These are phyloP conservation scores for Turnera subulata DNA, from an alignment of 345 rosid species.

Conservation along the genomic window DNA sequence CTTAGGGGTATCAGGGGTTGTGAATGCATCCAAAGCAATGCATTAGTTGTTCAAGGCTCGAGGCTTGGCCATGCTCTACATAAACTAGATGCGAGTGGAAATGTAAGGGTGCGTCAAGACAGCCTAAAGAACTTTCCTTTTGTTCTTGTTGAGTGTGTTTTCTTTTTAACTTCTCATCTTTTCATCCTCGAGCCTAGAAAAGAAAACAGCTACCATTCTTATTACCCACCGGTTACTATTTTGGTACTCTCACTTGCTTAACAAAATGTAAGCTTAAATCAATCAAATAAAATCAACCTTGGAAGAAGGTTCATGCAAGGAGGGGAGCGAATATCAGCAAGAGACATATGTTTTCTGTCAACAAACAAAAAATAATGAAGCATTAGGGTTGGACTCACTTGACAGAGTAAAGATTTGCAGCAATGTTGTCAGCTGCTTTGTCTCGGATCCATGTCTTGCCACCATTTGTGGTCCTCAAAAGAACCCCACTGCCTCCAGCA, in stretches of 20 bases:
- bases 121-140: too few relatives aligned
- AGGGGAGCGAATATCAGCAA: background rate
- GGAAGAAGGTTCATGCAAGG: background rate
- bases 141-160: too few relatives aligned
- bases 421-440: constrained; percentile 94
- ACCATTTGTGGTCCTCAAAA: constrained; percentile 86
- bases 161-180: too few relatives aligned
- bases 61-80: background rate
- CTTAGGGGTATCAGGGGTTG: background rate
- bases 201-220: too few relatives aligned
- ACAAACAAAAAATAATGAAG: too few relatives aligned
- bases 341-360: constrained; percentile 3
- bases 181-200: too few relatives aligned
- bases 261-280: background rate
- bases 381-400: constrained; percentile 47
- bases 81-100: background rate
- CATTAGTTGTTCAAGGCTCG: background rate
- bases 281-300: too few relatives aligned
- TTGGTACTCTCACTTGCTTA: too few relatives aligned
- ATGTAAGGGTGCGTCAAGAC: too few relatives aligned
- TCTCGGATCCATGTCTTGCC: constrained; percentile 92
- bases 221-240: too few relatives aligned
- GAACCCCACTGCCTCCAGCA: constrained; percentile 90
- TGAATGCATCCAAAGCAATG: background rate
- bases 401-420: constrained; percentile 93